Evolutionary conservation across 164 flowering plant genomes (phyloP), one percentile per base, ranked within the genome.

Genomic region (Macadamia tetraphylla): DNA sequence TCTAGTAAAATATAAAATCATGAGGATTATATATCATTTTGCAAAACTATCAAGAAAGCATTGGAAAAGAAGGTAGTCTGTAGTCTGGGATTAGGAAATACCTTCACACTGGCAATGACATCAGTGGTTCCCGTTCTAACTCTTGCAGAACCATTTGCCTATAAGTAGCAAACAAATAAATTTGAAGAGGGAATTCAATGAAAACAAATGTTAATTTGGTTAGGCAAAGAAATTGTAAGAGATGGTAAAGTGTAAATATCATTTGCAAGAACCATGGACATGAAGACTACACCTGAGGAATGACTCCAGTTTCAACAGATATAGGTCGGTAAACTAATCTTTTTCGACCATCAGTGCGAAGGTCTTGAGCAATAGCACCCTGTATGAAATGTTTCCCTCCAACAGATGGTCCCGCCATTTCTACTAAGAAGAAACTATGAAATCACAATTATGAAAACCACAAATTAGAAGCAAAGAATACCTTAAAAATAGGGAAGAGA

Each of bases 101-200:
- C 82, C 82, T 94, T 94, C 40, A 94, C 94, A 71, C 94, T 90
- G 58, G 90, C 97, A 79, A 92, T 92, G 58, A 92, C 98, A 42
- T 94, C 91, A 1, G 99, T 94, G 55, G 80, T 84, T 70, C 99
- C 99, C 68, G 92, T 72, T 73, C 82, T 85, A 29, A 94, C 88
- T 74, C 94, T 82, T n/a, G 99, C 96, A 1, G 99, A 94, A 69
- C 99, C 97, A 86, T 85, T 89, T 51, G 98, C 98, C 98, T 90
- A 62, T 64, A 40, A 67, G 14, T 62, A 64, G 10, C 49, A 32
- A 11, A 61, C 42, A 29, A 12, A 53, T 35, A 13, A 56, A 62
- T 59, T 32, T 9, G 17, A 23, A 3, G 13, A 13, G 3, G 29
- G n/a, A 43, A 67, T 1, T 6, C 40, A 58, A 42, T 3, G 35